Percentiles rank a stretch among this genome's conserved stretches.
phyloP scores from a whole-genome alignment of 2,329 filamentous ascomycete genomes.

The Parascedosporium putredinis region DNA sequence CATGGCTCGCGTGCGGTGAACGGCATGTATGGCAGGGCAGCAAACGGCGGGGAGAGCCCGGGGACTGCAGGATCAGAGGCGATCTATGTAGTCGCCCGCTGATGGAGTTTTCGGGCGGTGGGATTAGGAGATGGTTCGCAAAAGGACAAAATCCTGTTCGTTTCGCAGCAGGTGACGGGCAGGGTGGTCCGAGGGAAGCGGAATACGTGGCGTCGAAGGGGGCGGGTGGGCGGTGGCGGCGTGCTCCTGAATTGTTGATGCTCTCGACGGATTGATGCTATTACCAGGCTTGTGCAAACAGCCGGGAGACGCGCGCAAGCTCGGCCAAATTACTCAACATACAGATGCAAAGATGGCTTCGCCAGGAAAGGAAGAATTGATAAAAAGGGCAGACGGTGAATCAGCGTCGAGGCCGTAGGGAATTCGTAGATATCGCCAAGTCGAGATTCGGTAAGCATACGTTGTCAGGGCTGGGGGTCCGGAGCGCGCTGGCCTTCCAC shows the following conservation, averaged over 20 bases:
- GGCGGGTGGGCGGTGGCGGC: too few species aligned
- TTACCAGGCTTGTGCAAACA: too few species aligned
- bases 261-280: too few species aligned
- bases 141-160: neutral
- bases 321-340: neutral
- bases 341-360: neutral
- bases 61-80: too few species aligned
- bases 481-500: neutral
- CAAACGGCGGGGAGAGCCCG: too few species aligned
- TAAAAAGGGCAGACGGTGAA: neutral
- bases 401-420: neutral
- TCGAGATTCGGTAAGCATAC: neutral
- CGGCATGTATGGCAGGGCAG: neutral
- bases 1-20: slow-evolving; percentile 27
- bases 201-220: slow-evolving; percentile 2
- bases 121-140: slow-evolving; percentile 4
- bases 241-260: slow-evolving; percentile 4
- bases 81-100: too few species aligned
- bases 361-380: neutral
- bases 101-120: too few species aligned
- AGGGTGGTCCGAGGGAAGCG: neutral
- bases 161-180: neutral
- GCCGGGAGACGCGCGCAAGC: too few species aligned
- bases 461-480: neutral
- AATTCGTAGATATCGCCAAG: neutral